Conservation (phyloP, 305 asterid species). For the Fraxinus ornus region DNA sequence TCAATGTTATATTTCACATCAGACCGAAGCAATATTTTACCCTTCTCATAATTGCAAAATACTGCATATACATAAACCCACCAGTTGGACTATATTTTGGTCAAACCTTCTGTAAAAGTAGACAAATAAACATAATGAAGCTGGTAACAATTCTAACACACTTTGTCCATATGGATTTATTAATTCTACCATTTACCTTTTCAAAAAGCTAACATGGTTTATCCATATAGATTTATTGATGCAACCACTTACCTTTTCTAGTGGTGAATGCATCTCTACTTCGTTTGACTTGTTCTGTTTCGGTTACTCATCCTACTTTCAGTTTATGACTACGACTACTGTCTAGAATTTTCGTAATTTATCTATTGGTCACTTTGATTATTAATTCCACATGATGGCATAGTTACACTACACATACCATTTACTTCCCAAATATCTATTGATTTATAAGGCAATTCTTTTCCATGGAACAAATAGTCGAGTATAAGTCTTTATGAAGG, state of each 20-base stretch:
- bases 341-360: constrained; percentile 1
- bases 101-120: neutral
- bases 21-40: neutral
- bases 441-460: constrained; percentile 11
- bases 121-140: neutral
- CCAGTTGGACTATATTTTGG: neutral
- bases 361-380: constrained; percentile 3
- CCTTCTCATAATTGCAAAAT: neutral
- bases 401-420: neutral
- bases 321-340: neutral
- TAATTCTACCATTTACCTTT: neutral
- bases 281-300: neutral
- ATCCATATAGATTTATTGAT: neutral
- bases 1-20: neutral
- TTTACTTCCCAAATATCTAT: neutral
- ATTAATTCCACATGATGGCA: neutral
- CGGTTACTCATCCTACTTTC: constrained; percentile 12
- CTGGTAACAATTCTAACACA: neutral
- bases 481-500: constrained; percentile 22
- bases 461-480: neutral
- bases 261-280: neutral
- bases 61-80: neutral
- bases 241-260: constrained; percentile 10
- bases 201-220: neutral
- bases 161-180: neutral